Percentiles rank a stretch among this genome's conserved stretches.
Conservation (phyloP, 2,329 filamentous ascomycete genomes). For the Fusarium fujikuroi region DNA sequence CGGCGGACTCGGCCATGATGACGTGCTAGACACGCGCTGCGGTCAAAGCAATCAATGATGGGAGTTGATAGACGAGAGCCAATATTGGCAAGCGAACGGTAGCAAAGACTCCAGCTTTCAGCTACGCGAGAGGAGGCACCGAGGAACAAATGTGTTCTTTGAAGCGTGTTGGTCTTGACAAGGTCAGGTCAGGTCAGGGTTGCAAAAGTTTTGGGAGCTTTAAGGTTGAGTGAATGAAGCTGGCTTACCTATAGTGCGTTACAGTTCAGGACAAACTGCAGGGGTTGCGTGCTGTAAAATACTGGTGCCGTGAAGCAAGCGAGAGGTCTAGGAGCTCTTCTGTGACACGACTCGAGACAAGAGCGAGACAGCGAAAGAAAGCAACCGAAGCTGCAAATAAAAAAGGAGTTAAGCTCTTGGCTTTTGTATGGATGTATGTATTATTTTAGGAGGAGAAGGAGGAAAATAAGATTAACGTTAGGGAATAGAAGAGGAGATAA, state of each 20-base stretch:
- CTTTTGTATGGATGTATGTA: constrained; percentile 8
- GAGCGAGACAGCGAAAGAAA: constrained; percentile 31
- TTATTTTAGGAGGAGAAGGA: not conserved
- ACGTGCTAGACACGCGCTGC: constrained; percentile 30
- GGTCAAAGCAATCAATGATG: constrained; percentile 21
- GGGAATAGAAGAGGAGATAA: constrained; percentile 12
- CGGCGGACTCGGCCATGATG: constrained; percentile 51
- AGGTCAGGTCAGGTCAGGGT: constrained; percentile 25
- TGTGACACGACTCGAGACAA: constrained; percentile 43
- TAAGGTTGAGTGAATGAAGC: constrained; percentile 7
- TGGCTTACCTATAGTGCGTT: constrained; percentile 22
- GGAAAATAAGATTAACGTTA: not conserved
- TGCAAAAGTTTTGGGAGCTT: constrained; percentile 27
- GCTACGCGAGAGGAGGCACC: constrained; percentile 4
- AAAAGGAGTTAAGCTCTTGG: constrained; percentile 19
- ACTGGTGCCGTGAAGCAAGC: constrained; percentile 17
- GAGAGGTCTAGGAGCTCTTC: constrained; percentile 28
- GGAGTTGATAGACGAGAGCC: constrained; percentile 15
- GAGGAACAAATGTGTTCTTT: constrained; percentile 21
- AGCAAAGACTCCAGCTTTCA: constrained; percentile 12
- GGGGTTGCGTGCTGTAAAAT: constrained; percentile 24
- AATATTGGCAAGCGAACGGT: constrained; percentile 20
- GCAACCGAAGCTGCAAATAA: not conserved
- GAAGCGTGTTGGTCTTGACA: constrained; percentile 17
- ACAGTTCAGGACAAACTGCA: constrained; percentile 7